Base-by-base conservation (phyloP, 768 basidiomycete genomes). In the Macrolepiota dolichaula region DNA sequence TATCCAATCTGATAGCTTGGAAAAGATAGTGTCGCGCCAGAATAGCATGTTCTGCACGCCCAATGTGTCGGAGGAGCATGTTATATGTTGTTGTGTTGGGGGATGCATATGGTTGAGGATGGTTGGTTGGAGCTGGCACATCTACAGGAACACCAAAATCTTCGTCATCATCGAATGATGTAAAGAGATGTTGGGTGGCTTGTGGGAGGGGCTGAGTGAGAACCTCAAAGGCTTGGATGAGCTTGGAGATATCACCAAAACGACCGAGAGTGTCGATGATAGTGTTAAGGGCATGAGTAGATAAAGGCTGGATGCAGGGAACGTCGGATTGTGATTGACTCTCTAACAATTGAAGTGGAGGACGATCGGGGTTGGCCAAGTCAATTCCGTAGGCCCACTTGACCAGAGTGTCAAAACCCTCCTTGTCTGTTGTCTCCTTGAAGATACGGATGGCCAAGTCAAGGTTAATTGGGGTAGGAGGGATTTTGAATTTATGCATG, bases 171-270 rank as follows among this genome's bases (percentile, higher is more conserved):
- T 89, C 87, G 69, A 86, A 88, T 12, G 84, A 79, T 5, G 80
- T 74, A 62, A 81, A 77, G 57, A 78, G 74, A 64, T 78, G 76
- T 68, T 79, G 74, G 51, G 72, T 76, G 46, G 80, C 77, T 61
- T 75, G 72, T 11, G 88, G 85, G 29, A 92, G 77, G 15, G 89
- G 89, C 51, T 85, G 80, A 0, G 91, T 91, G 61, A 92, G 83
- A 29, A 89, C 85, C 65, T 93, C 92, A 67, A 92, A 94, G 1
- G 87, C 80, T 67, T 85, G 84, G 4, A 93, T 81, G 69, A 94
- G 80, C 65, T 83, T 85, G 3, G 88, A 85, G 40, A 89, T 71
- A 56, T 86, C 73, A 12, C 84, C 81, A 17, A 79, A 67, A 9
- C 80, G 79, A 13, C 90, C 91, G 9, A 92, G 80, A 66, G 86